Evolutionary conservation across 495 filamentous ascomycete species (phyloP).

Genomic region (Aspergillus nanangensis): DNA sequence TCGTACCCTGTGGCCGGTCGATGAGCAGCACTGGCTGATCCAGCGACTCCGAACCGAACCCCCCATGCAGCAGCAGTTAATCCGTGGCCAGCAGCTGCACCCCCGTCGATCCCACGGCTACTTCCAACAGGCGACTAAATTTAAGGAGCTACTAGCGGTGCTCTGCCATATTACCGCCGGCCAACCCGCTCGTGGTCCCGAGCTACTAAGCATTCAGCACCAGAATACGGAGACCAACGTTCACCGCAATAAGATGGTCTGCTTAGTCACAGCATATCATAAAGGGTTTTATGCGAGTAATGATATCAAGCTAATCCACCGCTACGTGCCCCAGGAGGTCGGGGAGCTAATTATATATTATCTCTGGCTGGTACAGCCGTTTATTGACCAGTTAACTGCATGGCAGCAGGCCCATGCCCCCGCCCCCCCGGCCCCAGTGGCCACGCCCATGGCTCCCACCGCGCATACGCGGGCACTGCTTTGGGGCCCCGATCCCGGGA

Average conservation of each 20-base stretch:
- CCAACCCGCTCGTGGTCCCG: slow-evolving; percentile 17
- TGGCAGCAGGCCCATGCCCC: not conserved
- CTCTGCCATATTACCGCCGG: slow-evolving; percentile 19
- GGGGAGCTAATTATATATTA: slow-evolving; percentile 19
- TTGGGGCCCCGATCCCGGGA: slow-evolving; percentile 2
- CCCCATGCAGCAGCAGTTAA: slow-evolving; percentile 1
- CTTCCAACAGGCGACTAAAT: slow-evolving; percentile 2
- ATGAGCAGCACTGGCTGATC: not conserved
- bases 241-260: not conserved
- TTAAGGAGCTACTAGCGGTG: slow-evolving; percentile 19
- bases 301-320: slow-evolving; percentile 12
- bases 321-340: slow-evolving; percentile 13
- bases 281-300: slow-evolving; percentile 5
- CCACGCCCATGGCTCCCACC: too few relatives aligned
- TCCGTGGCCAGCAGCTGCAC: not conserved
- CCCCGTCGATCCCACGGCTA: not conserved
- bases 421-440: not conserved
- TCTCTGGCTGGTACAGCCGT: slow-evolving; percentile 17
- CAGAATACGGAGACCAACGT: slow-evolving; percentile 11
- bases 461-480: not conserved
- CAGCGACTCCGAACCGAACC: slow-evolving; percentile 3
- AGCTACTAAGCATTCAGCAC: slow-evolving; percentile 22
- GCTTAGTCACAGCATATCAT: not conserved
- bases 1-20: slow-evolving; percentile 2
- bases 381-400: slow-evolving; percentile 11